Conservation (phyloP, 2,329 filamentous ascomycete genomes). For the Pezicula carpinea region DNA sequence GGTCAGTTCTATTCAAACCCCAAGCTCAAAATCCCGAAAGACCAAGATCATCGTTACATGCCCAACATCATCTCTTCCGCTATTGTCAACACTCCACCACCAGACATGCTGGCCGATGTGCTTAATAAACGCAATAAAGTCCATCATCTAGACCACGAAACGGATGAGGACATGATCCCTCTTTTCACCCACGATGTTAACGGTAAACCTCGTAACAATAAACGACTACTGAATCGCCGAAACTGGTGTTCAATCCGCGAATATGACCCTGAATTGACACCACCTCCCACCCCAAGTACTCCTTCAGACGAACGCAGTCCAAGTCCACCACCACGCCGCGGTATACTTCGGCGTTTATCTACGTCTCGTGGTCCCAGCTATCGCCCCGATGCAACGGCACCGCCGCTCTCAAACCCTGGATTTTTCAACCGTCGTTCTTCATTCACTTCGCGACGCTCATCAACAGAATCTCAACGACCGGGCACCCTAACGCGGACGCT, state of each 20-base stretch:
- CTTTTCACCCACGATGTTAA: conserved; percentile 89
- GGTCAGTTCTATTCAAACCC: conserved; percentile 95
- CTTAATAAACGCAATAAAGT: conserved; percentile 90
- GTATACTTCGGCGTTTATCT: conserved; percentile 27
- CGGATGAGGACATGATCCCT: conserved; percentile 93
- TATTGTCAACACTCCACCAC: conserved; percentile 87
- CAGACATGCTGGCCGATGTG: conserved; percentile 82
- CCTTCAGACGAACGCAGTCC: conserved; percentile 41
- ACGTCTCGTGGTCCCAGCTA: conserved; percentile 27
- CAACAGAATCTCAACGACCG: conserved; percentile 33
- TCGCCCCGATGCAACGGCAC: conserved; percentile 21
- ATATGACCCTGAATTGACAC: conserved; percentile 75
- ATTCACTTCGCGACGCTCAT: conserved; percentile 29
- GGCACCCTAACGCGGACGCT: conserved; percentile 50
- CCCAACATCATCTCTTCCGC: conserved; percentile 91
- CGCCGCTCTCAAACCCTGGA: conserved; percentile 20
- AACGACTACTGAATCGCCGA: conserved; percentile 76
- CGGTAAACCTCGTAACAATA: conserved; percentile 86
- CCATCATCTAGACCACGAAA: conserved; percentile 68
- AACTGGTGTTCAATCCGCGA: conserved; percentile 94
- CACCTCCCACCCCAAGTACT: conserved; percentile 59
- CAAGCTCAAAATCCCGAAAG: conserved; percentile 74
- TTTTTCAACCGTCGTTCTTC: conserved; percentile 42
- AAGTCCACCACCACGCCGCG: conserved; percentile 24
- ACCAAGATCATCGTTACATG: conserved; percentile 94